These are phyloP conservation scores for Cadophora gregata DNA, from an alignment of 2,329 filamentous ascomycete genomes.

Conservation along the genomic window DNA sequence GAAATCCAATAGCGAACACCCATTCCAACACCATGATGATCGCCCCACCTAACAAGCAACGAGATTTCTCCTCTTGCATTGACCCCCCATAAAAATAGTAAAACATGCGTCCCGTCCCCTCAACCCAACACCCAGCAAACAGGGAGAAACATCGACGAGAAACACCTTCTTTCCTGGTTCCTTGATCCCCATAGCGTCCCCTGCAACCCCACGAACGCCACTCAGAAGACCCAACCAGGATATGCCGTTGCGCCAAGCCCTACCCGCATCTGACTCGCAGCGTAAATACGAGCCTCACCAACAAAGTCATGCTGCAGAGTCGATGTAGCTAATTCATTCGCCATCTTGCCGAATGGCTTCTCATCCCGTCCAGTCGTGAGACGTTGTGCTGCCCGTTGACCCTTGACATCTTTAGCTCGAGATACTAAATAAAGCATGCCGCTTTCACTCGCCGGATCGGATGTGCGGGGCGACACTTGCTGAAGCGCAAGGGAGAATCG, in stretches of 20 bases:
- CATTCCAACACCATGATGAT: neutral
- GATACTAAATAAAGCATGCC: neutral
- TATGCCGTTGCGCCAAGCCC: conserved; percentile 2
- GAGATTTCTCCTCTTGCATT: neutral
- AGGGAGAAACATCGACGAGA: neutral
- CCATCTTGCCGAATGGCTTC: neutral
- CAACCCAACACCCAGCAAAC: neutral
- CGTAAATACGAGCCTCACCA: conserved; percentile 9
- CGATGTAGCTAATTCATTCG: neutral
- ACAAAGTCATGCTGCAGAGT: neutral
- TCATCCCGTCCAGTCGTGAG: neutral
- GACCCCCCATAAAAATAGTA: conserved; percentile 1
- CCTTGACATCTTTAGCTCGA: neutral
- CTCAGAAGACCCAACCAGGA: neutral
- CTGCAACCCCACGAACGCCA: conserved; percentile 8
- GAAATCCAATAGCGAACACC: neutral
- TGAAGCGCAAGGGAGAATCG: neutral
- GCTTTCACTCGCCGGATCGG: neutral
- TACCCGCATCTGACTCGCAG: conserved; percentile 8
- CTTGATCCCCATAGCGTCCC: conserved; percentile 9
- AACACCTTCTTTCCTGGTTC: neutral
- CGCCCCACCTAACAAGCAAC: neutral
- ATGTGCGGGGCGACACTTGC: neutral
- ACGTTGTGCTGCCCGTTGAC: neutral
- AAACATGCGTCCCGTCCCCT: conserved; percentile 4